Evolutionary conservation across 129 eudicot species (phyloP).

Genomic region (Flaveria bidentis): DNA sequence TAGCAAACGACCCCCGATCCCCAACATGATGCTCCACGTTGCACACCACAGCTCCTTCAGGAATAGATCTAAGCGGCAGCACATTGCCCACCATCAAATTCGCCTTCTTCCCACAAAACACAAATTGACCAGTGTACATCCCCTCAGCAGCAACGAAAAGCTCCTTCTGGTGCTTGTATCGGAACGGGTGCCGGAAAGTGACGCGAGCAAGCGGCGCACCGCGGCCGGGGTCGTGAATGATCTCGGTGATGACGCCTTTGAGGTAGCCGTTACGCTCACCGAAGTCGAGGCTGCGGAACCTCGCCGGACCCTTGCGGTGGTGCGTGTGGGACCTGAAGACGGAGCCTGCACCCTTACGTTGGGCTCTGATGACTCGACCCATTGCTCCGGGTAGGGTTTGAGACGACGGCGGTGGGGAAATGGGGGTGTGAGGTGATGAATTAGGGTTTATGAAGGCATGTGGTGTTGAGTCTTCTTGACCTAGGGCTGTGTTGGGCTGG

Average conservation of each 20-base stretch:
- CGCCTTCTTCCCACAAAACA: conserved; percentile 81
- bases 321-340: conserved; percentile 78
- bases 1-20: conserved; percentile 75
- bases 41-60: conserved; percentile 85
- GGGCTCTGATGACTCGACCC: conserved; percentile 85
- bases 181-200: conserved; percentile 79
- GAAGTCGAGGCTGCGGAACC: conserved; percentile 79
- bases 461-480: background rate
- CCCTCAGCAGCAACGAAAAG: conserved; percentile 76
- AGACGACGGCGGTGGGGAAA: background rate
- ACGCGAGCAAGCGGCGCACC: conserved; percentile 78
- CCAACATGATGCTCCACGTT: conserved; percentile 86
- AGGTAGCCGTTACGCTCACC: conserved; percentile 80
- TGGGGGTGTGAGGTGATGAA: too few relatives aligned
- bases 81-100: conserved; percentile 71
- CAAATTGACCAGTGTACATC: conserved; percentile 75
- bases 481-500: background rate
- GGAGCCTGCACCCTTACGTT: conserved; percentile 85
- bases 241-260: conserved; percentile 73
- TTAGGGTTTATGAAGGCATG: background rate
- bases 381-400: conserved; percentile 35
- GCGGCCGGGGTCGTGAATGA: conserved; percentile 83
- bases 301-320: conserved; percentile 84
- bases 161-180: conserved; percentile 83
- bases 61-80: conserved; percentile 65